Conservation (phyloP, 768 basidiomycete genomes). For the Pholiota microspora region DNA sequence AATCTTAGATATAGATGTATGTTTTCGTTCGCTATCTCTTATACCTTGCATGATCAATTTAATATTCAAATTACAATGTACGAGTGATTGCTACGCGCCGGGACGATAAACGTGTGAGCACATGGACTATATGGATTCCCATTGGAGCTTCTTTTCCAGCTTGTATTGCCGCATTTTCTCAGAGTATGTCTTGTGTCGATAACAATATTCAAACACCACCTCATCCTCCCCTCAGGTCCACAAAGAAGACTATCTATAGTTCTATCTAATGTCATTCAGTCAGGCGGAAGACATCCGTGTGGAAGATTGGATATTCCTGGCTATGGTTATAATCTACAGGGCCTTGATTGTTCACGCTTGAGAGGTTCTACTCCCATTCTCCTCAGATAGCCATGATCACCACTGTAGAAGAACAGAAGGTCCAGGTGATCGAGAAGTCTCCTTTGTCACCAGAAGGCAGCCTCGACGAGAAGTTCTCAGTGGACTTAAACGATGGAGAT, state of each 20-base stretch:
- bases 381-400: conserved; percentile 12
- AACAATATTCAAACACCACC: not conserved
- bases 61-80: not conserved
- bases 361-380: conserved; percentile 5
- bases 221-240: conserved; percentile 3
- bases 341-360: not conserved
- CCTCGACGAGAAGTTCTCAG: conserved; percentile 35
- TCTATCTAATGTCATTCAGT: conserved; percentile 8
- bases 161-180: conserved; percentile 12
- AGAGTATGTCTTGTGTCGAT: conserved; percentile 17
- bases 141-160: conserved; percentile 5
- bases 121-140: conserved; percentile 1
- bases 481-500: conserved; percentile 46
- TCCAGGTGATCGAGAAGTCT: conserved; percentile 17
- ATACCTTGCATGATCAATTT: not conserved
- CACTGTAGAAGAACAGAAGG: conserved; percentile 17
- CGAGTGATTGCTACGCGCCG: conserved; percentile 3
- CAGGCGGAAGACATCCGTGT: conserved; percentile 4
- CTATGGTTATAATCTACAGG: conserved; percentile 3
- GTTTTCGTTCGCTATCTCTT: conserved; percentile 3
- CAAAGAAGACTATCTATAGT: conserved; percentile 12
- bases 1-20: conserved; percentile 28
- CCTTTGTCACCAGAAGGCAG: conserved; percentile 14
- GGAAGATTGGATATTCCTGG: conserved; percentile 5
- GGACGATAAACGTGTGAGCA: conserved; percentile 18